Evolutionary conservation across 2,329 filamentous ascomycete species (phyloP).

Genomic region (Calonectria pauciramosa): DNA sequence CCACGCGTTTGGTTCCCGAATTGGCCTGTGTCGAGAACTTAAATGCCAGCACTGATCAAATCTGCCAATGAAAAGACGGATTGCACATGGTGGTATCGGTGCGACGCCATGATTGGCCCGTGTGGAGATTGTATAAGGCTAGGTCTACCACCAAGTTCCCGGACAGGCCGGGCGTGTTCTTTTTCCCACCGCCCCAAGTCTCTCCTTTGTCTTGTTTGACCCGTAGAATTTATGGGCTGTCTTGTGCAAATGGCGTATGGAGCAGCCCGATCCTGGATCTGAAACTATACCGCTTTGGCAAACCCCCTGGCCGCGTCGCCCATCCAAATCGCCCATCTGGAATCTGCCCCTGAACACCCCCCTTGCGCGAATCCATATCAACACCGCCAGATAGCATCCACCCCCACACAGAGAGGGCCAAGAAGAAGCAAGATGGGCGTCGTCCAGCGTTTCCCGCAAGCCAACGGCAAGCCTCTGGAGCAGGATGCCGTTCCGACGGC

Average conservation of each 20-base stretch:
- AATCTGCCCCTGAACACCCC: conserved; percentile 3
- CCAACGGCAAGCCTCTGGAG: not conserved
- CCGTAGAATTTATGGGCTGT: not conserved
- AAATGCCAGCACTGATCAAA: not conserved
- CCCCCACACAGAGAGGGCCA: not conserved
- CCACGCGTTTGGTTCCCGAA: not conserved
- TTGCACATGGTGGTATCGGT: not conserved
- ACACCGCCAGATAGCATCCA: not conserved
- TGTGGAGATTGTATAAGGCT: not conserved
- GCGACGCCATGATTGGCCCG: conserved; percentile 2
- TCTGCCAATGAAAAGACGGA: conserved; percentile 1
- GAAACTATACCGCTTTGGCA: conserved; percentile 1
- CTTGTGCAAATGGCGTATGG: not conserved
- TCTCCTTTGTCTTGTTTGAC: not conserved
- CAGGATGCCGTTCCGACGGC: not conserved
- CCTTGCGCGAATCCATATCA: not conserved
- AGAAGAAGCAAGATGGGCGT: not conserved
- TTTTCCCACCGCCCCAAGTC: not conserved
- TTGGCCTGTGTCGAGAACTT: not conserved
- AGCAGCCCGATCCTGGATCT: not conserved
- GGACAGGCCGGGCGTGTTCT: not conserved
- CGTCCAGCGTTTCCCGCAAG: not conserved
- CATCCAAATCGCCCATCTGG: not conserved
- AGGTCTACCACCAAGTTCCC: not conserved
- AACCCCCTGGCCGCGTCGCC: not conserved